These are phyloP conservation scores for Aspergillus sp. DNA, from an alignment of 2,329 filamentous ascomycete species.

Conservation along the genomic window DNA sequence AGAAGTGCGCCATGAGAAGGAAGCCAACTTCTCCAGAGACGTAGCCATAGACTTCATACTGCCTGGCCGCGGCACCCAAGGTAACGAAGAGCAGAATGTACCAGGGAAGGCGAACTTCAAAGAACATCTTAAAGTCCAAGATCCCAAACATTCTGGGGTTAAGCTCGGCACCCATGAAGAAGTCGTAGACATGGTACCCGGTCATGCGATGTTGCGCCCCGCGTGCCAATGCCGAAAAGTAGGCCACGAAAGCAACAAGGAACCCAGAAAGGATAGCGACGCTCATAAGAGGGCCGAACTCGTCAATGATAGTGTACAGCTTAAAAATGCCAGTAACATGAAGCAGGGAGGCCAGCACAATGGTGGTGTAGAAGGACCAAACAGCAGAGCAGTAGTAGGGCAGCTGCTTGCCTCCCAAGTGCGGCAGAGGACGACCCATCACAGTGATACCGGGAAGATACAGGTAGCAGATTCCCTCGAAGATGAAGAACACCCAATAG, in stretches of 20 bases:
- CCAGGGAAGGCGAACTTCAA: conserved; percentile 89
- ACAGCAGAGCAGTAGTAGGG: conserved; percentile 93
- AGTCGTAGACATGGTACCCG: conserved; percentile 76
- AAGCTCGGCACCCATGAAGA: conserved; percentile 87
- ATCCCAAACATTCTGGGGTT: conserved; percentile 84
- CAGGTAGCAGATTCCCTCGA: conserved; percentile 81
- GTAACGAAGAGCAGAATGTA: conserved; percentile 82
- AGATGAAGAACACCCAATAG: conserved; percentile 91
- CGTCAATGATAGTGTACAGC: conserved; percentile 87
- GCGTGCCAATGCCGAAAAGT: conserved; percentile 77
- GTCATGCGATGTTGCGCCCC: conserved; percentile 93
- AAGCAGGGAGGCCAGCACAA: conserved; percentile 67
- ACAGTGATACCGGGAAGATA: conserved; percentile 82
- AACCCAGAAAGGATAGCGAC: conserved; percentile 92
- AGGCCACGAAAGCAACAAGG: conserved; percentile 78
- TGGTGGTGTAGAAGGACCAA: conserved; percentile 83
- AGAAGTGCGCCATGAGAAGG: conserved; percentile 83
- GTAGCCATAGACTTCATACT: conserved; percentile 83
- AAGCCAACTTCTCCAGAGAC: conserved; percentile 83
- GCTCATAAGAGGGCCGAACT: conserved; percentile 90
- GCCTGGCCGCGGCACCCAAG: conserved; percentile 73
- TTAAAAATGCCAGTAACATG: conserved; percentile 85
- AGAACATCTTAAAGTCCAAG: conserved; percentile 94
- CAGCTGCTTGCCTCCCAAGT: conserved; percentile 81
- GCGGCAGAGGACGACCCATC: conserved; percentile 83